Evolutionary conservation across 208 protist genomes (phyloP), one percentile per base, ranked within the genome.

Genomic region (Crithidia bombi): DNA sequence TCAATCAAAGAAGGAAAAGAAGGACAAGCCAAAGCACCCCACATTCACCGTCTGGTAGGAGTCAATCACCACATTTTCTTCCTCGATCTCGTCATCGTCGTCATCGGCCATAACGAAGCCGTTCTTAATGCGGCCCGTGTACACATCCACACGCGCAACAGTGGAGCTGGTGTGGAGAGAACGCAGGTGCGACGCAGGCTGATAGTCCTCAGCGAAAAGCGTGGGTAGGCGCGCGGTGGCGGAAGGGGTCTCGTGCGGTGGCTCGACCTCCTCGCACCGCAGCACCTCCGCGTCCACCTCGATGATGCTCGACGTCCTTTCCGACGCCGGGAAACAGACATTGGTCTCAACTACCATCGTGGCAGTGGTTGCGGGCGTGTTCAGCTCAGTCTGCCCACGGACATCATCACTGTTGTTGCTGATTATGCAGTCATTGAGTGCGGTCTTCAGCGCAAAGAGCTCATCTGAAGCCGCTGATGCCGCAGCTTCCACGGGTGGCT

Each of bases 1-100:
- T 65, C 71, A 85, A 19, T 80, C 72, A 75, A 78, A 80, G 0
- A 59, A 61, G 7, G 83, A 85, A 32, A 81, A 83, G 50, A 90
- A 90, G 10, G 81, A 87, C 38, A 87, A 79, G 0, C 85, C 85
- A 62, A 90, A 90, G 54, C 85, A 90, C 12, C 85, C 85, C 0
- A 81, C 78, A 51, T 83, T 85, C 21, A 90, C 74, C 12, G 73
- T 66, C 6, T 55, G 70, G 46, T 86, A 68, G 17, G 77, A 59
- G 28, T 61, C 62, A 7, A 52, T 21, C 15, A 57, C 17, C 15
- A 36, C 17, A 14, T 7, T 58, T 7, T 67, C 71, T 11, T 65
- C 72, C 9, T 83, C 56, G 7, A 33, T 61, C 26, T 14, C 23
- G 12, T 49, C 69, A 0, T 64, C 67, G 9, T 38, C 51, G 0